Evolutionary conservation across 1,139 yeast genomes (phyloP).

Genomic region (Saccharomyces hybrid): DNA sequence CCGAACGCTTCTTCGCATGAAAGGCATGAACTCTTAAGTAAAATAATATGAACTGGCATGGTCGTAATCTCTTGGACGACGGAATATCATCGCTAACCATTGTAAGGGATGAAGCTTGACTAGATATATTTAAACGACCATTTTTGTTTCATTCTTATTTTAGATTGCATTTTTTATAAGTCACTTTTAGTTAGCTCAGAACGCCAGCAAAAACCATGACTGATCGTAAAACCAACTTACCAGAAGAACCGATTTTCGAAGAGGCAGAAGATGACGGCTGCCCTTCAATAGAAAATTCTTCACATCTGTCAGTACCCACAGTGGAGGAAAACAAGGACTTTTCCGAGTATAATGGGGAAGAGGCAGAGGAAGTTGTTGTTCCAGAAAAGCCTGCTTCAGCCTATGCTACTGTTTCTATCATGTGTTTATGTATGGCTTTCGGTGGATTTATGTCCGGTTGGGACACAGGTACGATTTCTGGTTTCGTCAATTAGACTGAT

Average conservation of each 20-base stretch:
- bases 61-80: not conserved
- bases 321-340: not conserved
- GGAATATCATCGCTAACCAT: not conserved
- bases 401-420: slow-evolving; percentile 30
- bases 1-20: no score
- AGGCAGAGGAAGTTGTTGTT: not conserved
- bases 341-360: not conserved
- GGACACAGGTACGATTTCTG: slow-evolving; percentile 76
- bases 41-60: not conserved
- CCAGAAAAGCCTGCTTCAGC: slow-evolving; percentile 25
- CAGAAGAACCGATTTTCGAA: not conserved
- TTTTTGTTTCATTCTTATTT: not conserved
- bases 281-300: not conserved
- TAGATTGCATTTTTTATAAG: not conserved
- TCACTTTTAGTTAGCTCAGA: not conserved
- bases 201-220: no score
- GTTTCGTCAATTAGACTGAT: slow-evolving; percentile 65
- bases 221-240: no score
- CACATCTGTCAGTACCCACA: not conserved
- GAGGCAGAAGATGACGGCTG: not conserved
- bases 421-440: slow-evolving; percentile 49
- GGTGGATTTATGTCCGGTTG: slow-evolving; percentile 70
- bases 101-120: not conserved
- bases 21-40: not conserved
- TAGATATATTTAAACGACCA: not conserved